Evolutionary conservation across 140 eudicot species (phyloP).

Genomic region (Ambrosia hybrid): DNA sequence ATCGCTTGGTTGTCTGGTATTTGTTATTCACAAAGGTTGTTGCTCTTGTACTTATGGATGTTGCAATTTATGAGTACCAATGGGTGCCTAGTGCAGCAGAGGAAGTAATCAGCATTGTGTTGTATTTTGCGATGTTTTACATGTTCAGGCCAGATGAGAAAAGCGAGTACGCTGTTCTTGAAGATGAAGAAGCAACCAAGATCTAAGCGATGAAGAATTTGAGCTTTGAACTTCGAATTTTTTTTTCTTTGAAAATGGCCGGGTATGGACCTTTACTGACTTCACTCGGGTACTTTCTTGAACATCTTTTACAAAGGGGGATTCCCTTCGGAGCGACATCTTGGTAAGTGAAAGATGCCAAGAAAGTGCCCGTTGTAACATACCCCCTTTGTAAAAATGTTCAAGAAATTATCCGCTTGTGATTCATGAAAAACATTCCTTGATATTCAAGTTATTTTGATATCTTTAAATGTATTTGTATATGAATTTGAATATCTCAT

Average conservation of each 20-base stretch:
- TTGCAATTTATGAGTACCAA: not conserved
- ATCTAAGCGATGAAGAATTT: slow-evolving; percentile 2
- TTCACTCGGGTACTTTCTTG: no score
- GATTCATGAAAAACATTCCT: no score
- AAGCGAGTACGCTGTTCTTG: not conserved
- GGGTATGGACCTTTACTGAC: no score
- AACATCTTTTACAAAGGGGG: no score
- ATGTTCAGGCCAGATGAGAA: not conserved
- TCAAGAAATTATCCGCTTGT: no score
- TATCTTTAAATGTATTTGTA: no score
- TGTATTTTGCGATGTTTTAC: slow-evolving; percentile 3
- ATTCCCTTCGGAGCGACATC: no score
- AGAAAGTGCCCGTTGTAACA: no score
- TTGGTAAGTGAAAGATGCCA: no score
- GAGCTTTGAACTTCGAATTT: slow-evolving; percentile 45
- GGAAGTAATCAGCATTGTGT: not conserved
- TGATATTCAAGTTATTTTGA: no score
- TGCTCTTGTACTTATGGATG: not conserved
- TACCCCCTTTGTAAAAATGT: no score
- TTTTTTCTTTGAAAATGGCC: no score
- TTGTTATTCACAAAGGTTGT: not conserved
- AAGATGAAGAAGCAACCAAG: not conserved
- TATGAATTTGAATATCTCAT: not conserved
- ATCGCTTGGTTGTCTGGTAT: not conserved
- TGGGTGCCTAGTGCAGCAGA: not conserved